Base-by-base conservation (phyloP, 2,329 filamentous ascomycete genomes). In the Aspergillus puulaauensis region DNA sequence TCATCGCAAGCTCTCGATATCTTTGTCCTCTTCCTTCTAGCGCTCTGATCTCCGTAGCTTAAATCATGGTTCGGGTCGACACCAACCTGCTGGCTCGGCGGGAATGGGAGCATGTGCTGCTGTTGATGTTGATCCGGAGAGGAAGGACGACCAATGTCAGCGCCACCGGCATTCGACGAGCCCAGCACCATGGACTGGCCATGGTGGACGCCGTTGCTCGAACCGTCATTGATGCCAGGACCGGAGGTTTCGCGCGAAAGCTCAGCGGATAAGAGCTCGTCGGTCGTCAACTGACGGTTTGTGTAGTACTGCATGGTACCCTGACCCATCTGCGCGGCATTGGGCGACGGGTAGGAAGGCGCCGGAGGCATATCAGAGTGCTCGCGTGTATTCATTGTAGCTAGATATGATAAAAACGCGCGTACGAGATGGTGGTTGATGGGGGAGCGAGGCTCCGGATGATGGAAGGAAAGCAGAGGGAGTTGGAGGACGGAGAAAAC, bases 1-100 rank as follows among this genome's bases (percentile, higher is more conserved):
- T 96, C 91, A 70, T 96, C 91, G 68, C 91, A 96, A 2, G 91
- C 92, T 39, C 91, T 84, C 11, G 91, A 96, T 6, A 95, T 91
- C 73, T 96, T 96, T 6, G 89, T 90, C 58, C 91, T 82, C 72
- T 95, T 95, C 61, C 88, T 81, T 0, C 88, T 88, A 14, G 87
- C 84, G 11, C 86, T 86, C 58, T 81, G 81, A 61, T 88, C 86
- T 40, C 81, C 81, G 66, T 83, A 82, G 63, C 75, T 78, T 62
- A 83, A 60, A 51, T 80, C 73, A 53, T 79, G 75, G 59, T 79
- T 76, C 14, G 75, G 76, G 55, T 79, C 77, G 52, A 77, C 73
- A 35, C 74, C 74, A 12, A 76, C 74, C 61, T 79, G 76, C 56
- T 77, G 74, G 58, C 73, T 76, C 8, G 76, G 73, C 12, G 76